Percentiles rank a stretch among this genome's conserved stretches.
Conservation (phyloP, 73 alveolate species). For the Paramecium octaurelia region DNA sequence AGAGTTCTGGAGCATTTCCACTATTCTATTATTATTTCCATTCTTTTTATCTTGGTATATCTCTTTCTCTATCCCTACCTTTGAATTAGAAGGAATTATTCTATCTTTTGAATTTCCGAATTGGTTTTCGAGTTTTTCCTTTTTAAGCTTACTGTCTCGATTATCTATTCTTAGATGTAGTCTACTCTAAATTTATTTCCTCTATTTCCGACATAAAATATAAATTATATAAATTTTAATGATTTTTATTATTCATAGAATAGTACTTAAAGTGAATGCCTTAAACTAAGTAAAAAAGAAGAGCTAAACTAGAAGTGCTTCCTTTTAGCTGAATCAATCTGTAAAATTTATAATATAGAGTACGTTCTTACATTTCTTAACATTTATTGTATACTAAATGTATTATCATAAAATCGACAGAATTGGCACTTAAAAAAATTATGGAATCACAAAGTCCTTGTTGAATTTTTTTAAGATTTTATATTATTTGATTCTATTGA, state of each 20-base stretch:
- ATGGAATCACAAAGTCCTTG: too few relatives aligned
- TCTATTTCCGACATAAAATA: neutral
- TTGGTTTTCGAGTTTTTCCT: neutral
- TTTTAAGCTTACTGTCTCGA: neutral
- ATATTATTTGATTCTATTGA: too few relatives aligned
- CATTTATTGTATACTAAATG: too few relatives aligned
- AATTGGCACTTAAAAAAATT: too few relatives aligned
- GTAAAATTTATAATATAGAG: too few relatives aligned
- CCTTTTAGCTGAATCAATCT: neutral
- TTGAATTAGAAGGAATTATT: neutral
- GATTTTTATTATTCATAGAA: neutral
- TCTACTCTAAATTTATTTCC: neutral
- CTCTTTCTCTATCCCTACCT: neutral
- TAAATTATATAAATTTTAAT: neutral
- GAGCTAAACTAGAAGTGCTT: neutral
- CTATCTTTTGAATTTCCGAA: neutral
- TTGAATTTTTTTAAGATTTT: too few relatives aligned
- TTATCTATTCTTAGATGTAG: neutral
- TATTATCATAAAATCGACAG: too few relatives aligned
- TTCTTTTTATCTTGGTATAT: neutral
- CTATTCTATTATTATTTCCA: neutral
- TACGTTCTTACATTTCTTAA: too few relatives aligned
- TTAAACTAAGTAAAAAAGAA: neutral
- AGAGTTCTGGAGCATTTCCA: neutral
- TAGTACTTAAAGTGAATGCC: neutral